Evolutionary conservation across 73 alveolate genomes (phyloP).

Genomic region (Paramecium pentaurelia): DNA sequence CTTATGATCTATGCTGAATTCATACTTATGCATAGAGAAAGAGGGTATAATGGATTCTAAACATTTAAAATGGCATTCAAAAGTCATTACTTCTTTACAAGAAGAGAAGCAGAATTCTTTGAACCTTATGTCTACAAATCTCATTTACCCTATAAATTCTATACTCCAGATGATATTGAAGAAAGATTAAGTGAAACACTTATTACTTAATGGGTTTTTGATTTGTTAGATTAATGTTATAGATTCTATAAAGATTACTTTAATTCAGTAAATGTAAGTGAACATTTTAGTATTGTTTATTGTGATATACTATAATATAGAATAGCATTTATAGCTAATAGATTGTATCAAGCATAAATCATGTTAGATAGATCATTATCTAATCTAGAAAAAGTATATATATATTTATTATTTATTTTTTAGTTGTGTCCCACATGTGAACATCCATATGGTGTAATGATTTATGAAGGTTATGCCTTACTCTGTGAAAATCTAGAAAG

Average conservation of each 20-base stretch:
- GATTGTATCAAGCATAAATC: background rate
- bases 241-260: background rate
- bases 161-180: slow-evolving; percentile 4
- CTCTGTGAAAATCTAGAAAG: background rate
- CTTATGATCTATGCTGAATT: background rate
- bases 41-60: background rate
- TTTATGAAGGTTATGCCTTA: background rate
- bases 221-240: background rate
- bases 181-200: background rate
- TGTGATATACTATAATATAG: background rate
- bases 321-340: background rate
- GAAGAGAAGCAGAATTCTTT: slow-evolving; percentile 12
- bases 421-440: slow-evolving; percentile 28
- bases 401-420: background rate
- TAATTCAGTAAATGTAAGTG: background rate
- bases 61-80: background rate
- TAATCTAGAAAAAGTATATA: background rate
- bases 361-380: background rate
- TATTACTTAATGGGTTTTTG: background rate
- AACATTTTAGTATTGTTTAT: background rate
- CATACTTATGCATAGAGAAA: background rate
- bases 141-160: background rate
- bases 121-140: background rate
- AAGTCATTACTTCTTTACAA: background rate
- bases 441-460: slow-evolving; percentile 23